These are phyloP conservation scores for Geotrichum candidum DNA, from an alignment of 1,139 yeast species.

Conservation along the genomic window DNA sequence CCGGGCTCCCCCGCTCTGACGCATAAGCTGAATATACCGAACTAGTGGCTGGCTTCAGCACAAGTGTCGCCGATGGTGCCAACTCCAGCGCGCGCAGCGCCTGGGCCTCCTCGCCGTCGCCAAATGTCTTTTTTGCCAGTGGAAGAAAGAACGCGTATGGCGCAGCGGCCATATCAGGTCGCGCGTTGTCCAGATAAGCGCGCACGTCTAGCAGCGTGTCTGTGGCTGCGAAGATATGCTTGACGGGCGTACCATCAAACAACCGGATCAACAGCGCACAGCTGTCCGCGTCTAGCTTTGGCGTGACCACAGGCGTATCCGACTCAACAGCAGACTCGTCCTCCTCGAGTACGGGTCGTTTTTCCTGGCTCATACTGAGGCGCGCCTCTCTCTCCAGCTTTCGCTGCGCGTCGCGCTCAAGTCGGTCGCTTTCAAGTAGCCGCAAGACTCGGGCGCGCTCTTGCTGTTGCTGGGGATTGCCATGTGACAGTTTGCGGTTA, in stretches of 20 bases:
- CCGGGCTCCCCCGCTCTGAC: too few species aligned
- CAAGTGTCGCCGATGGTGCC: conserved; percentile 61
- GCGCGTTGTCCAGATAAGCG: conserved; percentile 48
- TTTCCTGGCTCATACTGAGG: too few species aligned
- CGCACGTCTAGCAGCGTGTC: conserved; percentile 52
- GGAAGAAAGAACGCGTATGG: conserved; percentile 43
- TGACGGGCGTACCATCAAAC: conserved; percentile 50
- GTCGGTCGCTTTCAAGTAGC: too few species aligned
- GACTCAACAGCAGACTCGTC: too few species aligned
- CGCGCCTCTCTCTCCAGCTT: too few species aligned
- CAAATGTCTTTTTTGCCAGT: conserved; percentile 42
- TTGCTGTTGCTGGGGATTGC: too few species aligned
- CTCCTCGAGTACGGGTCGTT: too few species aligned
- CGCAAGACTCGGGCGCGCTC: too few species aligned
- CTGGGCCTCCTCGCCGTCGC: conserved; percentile 44
- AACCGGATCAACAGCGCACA: conserved; percentile 49
- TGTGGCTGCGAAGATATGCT: conserved; percentile 39
- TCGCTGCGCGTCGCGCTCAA: too few species aligned
- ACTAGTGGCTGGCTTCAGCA: conserved; percentile 46
- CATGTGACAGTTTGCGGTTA: too few species aligned
- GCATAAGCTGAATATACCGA: background rate
- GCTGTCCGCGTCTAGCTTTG: too few species aligned
- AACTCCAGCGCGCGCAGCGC: conserved; percentile 47
- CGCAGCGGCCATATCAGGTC: background rate
- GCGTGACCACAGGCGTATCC: too few species aligned